Percentiles rank a stretch among this genome's conserved stretches.
These are phyloP conservation scores for Dioscorea zingiberensis DNA, from an alignment of 106 monocot species.

Conservation along the genomic window DNA sequence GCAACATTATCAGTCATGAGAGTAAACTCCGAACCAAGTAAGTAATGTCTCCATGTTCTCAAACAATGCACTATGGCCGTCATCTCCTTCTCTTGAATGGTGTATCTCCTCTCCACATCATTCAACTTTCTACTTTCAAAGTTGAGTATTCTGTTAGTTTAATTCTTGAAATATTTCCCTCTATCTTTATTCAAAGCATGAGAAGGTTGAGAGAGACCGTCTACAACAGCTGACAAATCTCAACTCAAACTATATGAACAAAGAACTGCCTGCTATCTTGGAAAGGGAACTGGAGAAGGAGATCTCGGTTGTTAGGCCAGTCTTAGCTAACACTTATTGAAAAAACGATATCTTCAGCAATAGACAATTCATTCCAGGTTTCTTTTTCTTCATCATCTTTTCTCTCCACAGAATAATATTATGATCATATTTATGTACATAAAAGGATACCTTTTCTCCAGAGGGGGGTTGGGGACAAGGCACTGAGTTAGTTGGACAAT, in stretches of 20 bases:
- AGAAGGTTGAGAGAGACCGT: constrained; percentile 69
- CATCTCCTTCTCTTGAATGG: too few relatives aligned
- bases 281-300: constrained; percentile 83
- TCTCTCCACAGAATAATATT: neutral
- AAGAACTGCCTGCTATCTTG: constrained; percentile 69
- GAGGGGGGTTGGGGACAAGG: constrained; percentile 86
- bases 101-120: too few relatives aligned
- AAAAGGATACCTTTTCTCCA: constrained; percentile 18
- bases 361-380: constrained; percentile 90
- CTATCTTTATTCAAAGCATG: constrained; percentile 67
- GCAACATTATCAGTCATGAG: too few relatives aligned
- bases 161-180: too few relatives aligned
- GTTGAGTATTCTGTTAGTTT: too few relatives aligned
- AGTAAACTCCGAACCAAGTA: too few relatives aligned
- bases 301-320: constrained; percentile 42
- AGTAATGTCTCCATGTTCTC: too few relatives aligned
- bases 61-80: too few relatives aligned
- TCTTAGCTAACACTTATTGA: constrained; percentile 63
- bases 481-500: constrained; percentile 76
- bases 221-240: constrained; percentile 59
- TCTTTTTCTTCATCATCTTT: neutral
- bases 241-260: constrained; percentile 59
- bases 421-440: neutral
- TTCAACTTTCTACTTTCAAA: too few relatives aligned
- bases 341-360: constrained; percentile 65